Evolutionary conservation across 495 filamentous ascomycete genomes (phyloP).

Genomic region (Penicillium malachiteum): DNA sequence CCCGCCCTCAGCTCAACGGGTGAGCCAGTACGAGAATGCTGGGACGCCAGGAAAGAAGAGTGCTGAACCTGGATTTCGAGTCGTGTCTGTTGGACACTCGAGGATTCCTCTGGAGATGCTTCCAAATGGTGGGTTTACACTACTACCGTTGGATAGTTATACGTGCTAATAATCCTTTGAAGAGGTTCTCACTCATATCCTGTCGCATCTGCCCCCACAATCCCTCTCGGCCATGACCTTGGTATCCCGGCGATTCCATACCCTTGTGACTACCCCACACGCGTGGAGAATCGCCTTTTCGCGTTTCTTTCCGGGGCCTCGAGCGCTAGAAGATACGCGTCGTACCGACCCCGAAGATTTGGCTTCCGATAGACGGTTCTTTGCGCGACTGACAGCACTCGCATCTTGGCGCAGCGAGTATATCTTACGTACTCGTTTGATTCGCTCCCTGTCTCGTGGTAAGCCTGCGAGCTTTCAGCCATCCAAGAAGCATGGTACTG

Average conservation of each 20-base stretch:
- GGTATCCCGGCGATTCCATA: constrained; percentile 82
- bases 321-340: constrained; percentile 39
- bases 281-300: constrained; percentile 89
- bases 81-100: constrained; percentile 52
- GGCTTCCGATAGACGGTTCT: constrained; percentile 67
- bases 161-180: constrained; percentile 25
- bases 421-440: constrained; percentile 77
- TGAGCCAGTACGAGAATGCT: constrained; percentile 73
- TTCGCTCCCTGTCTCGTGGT: constrained; percentile 76
- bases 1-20: constrained; percentile 56
- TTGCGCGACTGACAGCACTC: constrained; percentile 73
- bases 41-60: constrained; percentile 44
- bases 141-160: background rate
- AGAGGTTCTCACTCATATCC: constrained; percentile 91
- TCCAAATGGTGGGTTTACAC: constrained; percentile 68
- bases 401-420: constrained; percentile 94
- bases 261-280: constrained; percentile 80
- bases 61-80: constrained; percentile 56
- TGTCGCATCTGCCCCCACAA: constrained; percentile 81
- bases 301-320: constrained; percentile 79
- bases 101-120: constrained; percentile 61
- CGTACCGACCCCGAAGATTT: constrained; percentile 44
- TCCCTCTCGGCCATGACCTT: constrained; percentile 73
- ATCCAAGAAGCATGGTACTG: constrained; percentile 46
- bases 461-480: constrained; percentile 63